phyloP scores from a whole-genome alignment of 139 green algal species.

The Micractinium sp. region DNA sequence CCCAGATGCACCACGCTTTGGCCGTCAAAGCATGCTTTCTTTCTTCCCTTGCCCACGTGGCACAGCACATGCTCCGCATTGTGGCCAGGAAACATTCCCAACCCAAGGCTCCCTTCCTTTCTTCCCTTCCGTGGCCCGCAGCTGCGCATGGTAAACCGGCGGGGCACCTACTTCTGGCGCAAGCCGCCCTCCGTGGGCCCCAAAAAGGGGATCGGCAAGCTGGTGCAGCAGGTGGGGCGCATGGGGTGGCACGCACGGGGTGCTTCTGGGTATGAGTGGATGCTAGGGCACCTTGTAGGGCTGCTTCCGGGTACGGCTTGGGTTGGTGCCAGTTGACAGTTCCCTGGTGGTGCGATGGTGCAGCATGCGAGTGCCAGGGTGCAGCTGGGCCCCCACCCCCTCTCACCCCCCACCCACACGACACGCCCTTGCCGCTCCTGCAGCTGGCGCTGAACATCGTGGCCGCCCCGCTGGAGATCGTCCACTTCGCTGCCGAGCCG shows the following conservation, averaged over 20 bases:
- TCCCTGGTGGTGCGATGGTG: not conserved
- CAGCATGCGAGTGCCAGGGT: not conserved
- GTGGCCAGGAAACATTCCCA: not conserved
- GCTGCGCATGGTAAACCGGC: conserved; percentile 47
- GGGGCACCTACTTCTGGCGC: conserved; percentile 61
- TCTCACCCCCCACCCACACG: no score
- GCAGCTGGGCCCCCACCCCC: not conserved
- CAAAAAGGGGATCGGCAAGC: conserved; percentile 42
- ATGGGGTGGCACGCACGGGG: not conserved
- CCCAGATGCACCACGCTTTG: no score
- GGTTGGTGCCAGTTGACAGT: not conserved
- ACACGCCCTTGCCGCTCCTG: not conserved
- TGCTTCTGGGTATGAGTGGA: not conserved
- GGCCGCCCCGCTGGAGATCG: conserved; percentile 42
- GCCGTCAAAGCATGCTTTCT: no score
- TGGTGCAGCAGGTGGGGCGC: conserved; percentile 40
- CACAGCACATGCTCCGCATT: not conserved
- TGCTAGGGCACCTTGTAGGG: not conserved
- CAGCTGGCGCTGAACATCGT: conserved; percentile 44
- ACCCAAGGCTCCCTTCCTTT: not conserved
- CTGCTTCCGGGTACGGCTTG: not conserved
- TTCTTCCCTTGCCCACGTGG: no score
- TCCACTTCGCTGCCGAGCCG: conserved; percentile 52
- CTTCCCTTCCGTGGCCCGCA: not conserved
- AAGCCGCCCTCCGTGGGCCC: conserved; percentile 37